Percentiles rank a stretch among this genome's conserved stretches.
Evolutionary conservation across 345 rosid species (phyloP).

Genomic region (Kernera saxatilis): DNA sequence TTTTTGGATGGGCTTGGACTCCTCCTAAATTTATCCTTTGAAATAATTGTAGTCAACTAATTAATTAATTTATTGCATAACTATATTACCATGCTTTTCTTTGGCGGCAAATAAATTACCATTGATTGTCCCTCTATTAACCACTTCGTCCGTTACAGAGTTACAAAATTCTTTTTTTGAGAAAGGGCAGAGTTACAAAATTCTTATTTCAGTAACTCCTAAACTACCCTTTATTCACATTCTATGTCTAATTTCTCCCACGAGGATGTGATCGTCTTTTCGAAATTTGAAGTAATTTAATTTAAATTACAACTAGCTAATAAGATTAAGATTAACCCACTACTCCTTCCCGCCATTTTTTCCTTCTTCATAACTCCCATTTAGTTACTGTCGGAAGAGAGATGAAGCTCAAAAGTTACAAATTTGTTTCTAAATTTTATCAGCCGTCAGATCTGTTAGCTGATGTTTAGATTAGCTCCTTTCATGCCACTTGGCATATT

Average conservation of each 20-base stretch:
- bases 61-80: neutral
- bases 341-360: constrained; percentile 13
- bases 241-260: neutral
- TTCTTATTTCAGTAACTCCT: neutral
- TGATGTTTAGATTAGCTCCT: neutral
- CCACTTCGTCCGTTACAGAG: constrained; percentile 18
- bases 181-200: neutral
- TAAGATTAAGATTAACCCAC: neutral
- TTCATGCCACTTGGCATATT: constrained; percentile 10
- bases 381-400: neutral
- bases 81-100: neutral
- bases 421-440: neutral
- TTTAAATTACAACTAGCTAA: neutral
- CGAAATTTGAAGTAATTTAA: neutral
- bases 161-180: neutral
- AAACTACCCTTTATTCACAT: neutral
- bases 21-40: constrained; percentile 15
- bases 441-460: neutral
- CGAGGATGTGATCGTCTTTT: constrained; percentile 11
- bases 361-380: neutral
- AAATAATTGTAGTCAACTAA: constrained; percentile 19
- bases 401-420: constrained; percentile 22
- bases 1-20: neutral
- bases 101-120: constrained; percentile 16
- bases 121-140: constrained; percentile 10